phyloP scores from a whole-genome alignment of 768 basidiomycete species.

The Chalciporus pseudorubinellus region DNA sequence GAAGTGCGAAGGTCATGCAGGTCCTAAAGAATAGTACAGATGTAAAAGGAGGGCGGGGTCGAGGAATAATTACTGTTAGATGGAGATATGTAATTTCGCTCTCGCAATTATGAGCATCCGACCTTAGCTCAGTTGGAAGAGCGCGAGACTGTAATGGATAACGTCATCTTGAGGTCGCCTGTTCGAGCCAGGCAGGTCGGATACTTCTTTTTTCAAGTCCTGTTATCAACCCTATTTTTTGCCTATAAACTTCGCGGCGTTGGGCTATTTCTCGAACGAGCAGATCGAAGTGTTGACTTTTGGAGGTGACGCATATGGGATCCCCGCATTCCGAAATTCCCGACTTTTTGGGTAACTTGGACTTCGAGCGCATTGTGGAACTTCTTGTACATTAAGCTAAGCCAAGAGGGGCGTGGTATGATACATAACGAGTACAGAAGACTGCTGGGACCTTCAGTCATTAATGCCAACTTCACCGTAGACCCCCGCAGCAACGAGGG shows the following conservation, averaged over 20 bases:
- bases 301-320: no score
- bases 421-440: not conserved
- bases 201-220: constrained; percentile 13
- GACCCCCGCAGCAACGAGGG: not conserved
- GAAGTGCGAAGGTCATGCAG: constrained; percentile 30
- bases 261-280: no score
- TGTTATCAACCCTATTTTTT: no score
- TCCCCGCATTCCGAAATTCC: no score
- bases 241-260: no score
- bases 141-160: constrained; percentile 40
- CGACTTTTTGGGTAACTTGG: no score
- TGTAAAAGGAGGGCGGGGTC: constrained; percentile 31
- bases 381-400: not conserved
- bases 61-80: not conserved
- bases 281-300: no score
- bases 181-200: constrained; percentile 63
- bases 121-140: constrained; percentile 48
- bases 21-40: constrained; percentile 20
- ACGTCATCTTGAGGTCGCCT: constrained; percentile 53
- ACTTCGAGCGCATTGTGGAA: not conserved
- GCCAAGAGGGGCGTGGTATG: not conserved
- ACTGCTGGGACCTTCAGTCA: not conserved
- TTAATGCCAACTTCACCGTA: not conserved
- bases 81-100: not conserved
- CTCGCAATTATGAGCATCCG: constrained; percentile 1